Conservation (phyloP, 2,329 filamentous ascomycete genomes). For the Colletotrichum falcatum region DNA sequence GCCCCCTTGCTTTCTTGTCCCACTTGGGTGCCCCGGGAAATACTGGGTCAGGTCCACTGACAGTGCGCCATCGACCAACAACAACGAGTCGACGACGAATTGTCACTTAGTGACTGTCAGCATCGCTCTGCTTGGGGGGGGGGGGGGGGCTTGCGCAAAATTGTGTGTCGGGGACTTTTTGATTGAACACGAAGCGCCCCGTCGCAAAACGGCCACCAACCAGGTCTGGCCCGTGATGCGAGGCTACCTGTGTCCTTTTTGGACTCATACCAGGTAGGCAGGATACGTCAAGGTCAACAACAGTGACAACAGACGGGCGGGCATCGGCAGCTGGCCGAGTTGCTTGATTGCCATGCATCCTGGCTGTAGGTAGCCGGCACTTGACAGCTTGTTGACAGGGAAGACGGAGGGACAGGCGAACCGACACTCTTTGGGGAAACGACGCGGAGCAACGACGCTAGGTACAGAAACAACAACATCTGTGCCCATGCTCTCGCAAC, state of each 20-base stretch:
- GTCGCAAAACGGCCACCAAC: conserved; percentile 3
- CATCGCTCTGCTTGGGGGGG: conserved; percentile 13
- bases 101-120: conserved; percentile 34
- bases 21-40: conserved; percentile 28
- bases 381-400: conserved; percentile 37
- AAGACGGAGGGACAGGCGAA: background rate
- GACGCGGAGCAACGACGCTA: background rate
- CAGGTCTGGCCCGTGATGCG: background rate
- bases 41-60: conserved; percentile 23
- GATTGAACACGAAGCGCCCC: background rate
- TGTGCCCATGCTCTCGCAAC: background rate
- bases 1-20: conserved; percentile 35
- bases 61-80: background rate
- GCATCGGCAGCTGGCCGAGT: conserved; percentile 2
- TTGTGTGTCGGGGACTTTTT: too few relatives aligned
- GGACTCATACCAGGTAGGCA: background rate
- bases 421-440: background rate
- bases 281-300: background rate
- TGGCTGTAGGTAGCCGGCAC: conserved; percentile 35
- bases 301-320: background rate
- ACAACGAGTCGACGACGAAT: conserved; percentile 16
- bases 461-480: background rate
- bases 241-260: background rate
- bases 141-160: conserved; percentile 10
- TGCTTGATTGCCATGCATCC: conserved; percentile 24